phyloP scores from a whole-genome alignment of 305 asterid genomes.

The Plantago coronopus region DNA sequence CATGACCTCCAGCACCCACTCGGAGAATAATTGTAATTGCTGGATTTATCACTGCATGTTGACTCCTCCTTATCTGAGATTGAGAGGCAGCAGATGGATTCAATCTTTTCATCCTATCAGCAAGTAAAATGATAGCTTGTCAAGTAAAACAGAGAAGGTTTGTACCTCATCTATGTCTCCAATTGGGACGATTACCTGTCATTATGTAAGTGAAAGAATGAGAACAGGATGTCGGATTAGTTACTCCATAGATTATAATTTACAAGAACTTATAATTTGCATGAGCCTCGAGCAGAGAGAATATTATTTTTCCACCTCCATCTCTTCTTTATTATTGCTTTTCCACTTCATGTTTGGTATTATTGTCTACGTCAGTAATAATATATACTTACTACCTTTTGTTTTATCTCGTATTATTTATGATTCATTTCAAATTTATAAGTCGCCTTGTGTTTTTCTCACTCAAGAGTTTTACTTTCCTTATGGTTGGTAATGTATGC shows the following conservation, averaged over 20 bases:
- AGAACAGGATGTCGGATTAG: conserved; percentile 22
- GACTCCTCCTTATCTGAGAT: conserved; percentile 83
- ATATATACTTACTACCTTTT: background rate
- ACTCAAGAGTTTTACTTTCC: too few relatives aligned
- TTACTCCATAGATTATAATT: background rate
- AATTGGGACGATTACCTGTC: conserved; percentile 83
- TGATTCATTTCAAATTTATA: background rate
- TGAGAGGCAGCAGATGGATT: conserved; percentile 17
- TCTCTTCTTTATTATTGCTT: background rate
- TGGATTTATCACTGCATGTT: conserved; percentile 94
- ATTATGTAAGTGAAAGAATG: conserved; percentile 27
- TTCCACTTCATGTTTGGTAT: too few relatives aligned
- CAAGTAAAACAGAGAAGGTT: conserved; percentile 17
- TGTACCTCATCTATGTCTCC: conserved; percentile 91
- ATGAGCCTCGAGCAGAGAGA: background rate
- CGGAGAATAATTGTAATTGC: conserved; percentile 90
- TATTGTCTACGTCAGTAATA: too few relatives aligned
- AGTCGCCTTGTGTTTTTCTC: background rate
- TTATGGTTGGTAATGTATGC: too few relatives aligned
- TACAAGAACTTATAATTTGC: background rate
- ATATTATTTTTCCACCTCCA: background rate
- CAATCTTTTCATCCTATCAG: conserved; percentile 22
- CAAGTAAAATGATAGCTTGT: conserved; percentile 14
- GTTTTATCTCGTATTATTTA: background rate
- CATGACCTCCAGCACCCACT: conserved; percentile 98